Base-by-base conservation (phyloP, 306 rosid species). In the Lathyrus sativus region DNA sequence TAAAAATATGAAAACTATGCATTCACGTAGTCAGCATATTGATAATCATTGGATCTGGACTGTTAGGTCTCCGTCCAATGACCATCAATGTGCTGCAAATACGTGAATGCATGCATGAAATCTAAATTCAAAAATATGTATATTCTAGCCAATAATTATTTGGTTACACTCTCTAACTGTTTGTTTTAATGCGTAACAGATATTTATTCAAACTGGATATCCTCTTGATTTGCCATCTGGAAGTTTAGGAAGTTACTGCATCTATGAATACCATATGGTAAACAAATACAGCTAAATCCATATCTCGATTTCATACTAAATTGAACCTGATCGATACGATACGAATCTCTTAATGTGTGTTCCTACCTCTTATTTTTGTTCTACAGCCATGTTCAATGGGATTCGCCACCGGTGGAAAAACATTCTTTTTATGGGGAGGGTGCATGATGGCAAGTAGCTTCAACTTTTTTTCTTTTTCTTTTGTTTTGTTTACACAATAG, bases 391-490 rank as follows among this genome's bases (percentile, higher is more conserved):
- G 99, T 81, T 95, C 99, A 41, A 90, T 95, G 97, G 97, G 99
- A 49, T 95, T 95, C 82, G 99, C 99, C 68, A 95, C 99, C 63
- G 99, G 99, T 73, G 99, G 99, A 68, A 87, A 78, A 83, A 95
- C 99, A 60, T 95, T 95, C 80, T 95, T 95, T 80, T 83, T 95
- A 14, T 95, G 99, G 99, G 99, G 99, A 87, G 99, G 99, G 58
- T 95, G 99, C 95, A 95, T 95, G 99, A 95, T 95, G 99, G 99
- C 77, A 83, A 87, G 91, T 88, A 76, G 55, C 74, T 78, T 60
- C 79, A 29, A 68, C 65, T 12, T 66, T 35, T 77, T 28, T 44
- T 19, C 22, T 38, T 19, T 63, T 17, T 43, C 48, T 6, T 39
- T 57, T 68, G 41, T 31, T 65, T 42, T 46, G 29, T 66, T 19